Evolutionary conservation across 2,329 filamentous ascomycete species (phyloP).

Genomic region (Dendryphion nanum): DNA sequence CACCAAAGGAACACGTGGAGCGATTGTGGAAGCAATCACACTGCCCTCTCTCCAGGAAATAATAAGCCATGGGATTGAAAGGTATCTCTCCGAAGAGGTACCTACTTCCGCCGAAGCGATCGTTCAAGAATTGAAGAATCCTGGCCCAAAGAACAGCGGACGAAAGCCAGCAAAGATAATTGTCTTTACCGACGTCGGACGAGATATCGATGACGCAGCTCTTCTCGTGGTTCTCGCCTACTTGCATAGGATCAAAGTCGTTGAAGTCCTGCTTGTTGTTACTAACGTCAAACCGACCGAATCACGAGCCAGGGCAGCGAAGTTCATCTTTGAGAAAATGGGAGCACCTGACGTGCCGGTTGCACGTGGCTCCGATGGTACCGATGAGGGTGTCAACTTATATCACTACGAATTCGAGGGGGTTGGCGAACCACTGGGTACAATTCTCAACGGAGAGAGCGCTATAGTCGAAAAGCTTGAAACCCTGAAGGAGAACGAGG

Average conservation of each 20-base stretch:
- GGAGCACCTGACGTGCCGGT: not conserved
- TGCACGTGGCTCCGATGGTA: not conserved
- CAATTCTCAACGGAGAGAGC: not conserved
- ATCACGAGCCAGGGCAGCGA: not conserved
- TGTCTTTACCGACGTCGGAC: not conserved
- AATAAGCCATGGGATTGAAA: too few relatives aligned
- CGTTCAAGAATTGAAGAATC: slow-evolving; percentile 1
- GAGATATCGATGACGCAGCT: not conserved
- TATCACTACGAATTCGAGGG: not conserved
- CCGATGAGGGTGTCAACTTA: not conserved
- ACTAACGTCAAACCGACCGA: not conserved
- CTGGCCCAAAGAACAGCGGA: not conserved
- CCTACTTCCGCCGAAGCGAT: not conserved
- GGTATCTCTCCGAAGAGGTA: too few relatives aligned
- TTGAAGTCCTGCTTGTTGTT: not conserved
- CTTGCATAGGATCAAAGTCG: not conserved
- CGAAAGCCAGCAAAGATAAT: not conserved
- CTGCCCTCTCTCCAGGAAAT: too few relatives aligned
- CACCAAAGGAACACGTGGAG: too few relatives aligned
- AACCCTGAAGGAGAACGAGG: not conserved
- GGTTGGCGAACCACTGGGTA: not conserved
- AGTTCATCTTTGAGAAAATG: not conserved
- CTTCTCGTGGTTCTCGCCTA: not conserved
- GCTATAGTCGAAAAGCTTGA: not conserved
- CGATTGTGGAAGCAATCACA: too few relatives aligned